Conservation (phyloP, 164 flowering plant species). For the Akebia trifoliata region DNA sequence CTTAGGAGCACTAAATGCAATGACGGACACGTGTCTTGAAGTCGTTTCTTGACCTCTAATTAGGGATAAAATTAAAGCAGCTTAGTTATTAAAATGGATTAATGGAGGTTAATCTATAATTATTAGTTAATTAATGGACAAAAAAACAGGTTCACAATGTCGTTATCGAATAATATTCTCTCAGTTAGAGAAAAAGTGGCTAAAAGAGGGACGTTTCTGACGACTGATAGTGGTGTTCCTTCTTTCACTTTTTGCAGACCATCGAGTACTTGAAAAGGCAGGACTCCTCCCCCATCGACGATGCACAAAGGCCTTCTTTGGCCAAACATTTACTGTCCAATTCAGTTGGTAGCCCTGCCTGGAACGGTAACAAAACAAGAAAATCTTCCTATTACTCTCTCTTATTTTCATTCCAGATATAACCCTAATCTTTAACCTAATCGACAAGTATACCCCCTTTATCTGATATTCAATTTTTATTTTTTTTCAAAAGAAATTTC, state of each 20-base stretch:
- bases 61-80: too few relatives aligned
- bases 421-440: not conserved
- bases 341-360: slow-evolving; percentile 2
- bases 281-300: not conserved
- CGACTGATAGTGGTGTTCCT: slow-evolving; percentile 1
- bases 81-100: too few relatives aligned
- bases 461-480: not conserved
- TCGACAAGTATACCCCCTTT: not conserved
- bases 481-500: not conserved
- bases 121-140: not conserved
- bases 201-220: slow-evolving; percentile 1
- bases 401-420: not conserved
- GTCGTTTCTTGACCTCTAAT: not conserved
- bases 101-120: too few relatives aligned
- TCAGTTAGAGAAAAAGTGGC: not conserved
- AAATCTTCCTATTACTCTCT: not conserved
- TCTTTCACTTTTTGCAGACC: slow-evolving; percentile 7
- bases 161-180: not conserved
- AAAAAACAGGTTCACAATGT: not conserved
- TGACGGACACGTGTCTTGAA: not conserved
- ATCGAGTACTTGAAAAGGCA: not conserved
- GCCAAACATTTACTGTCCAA: not conserved
- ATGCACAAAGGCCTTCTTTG: slow-evolving; percentile 2
- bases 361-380: not conserved
- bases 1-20: not conserved